phyloP scores from a whole-genome alignment of 2,329 filamentous ascomycete species.

The Coleophoma cylindrospora region DNA sequence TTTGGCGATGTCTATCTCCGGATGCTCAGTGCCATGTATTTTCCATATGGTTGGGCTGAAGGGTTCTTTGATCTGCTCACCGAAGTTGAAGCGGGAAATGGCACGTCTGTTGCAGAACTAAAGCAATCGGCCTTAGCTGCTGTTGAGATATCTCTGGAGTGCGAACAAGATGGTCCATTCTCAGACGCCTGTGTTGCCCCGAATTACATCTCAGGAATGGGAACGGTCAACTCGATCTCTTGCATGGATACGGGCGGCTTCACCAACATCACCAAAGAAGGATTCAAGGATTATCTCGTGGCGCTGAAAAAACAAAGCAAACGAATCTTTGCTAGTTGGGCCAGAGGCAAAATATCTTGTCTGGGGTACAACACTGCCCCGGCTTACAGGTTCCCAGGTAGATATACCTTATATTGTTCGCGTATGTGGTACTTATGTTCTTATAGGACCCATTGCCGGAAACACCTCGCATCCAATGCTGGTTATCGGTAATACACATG shows the following conservation, averaged over 20 bases:
- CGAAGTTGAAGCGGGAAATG: conserved; percentile 29
- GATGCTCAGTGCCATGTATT: conserved; percentile 6
- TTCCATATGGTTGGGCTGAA: conserved; percentile 1
- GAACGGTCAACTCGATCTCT: background rate
- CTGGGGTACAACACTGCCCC: conserved; percentile 22
- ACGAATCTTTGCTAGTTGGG: conserved; percentile 6
- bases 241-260: conserved; percentile 1
- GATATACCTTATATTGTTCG: too few species aligned
- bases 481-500: conserved; percentile 27
- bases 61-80: conserved; percentile 4
- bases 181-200: conserved; percentile 1
- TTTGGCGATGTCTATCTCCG: conserved; percentile 15
- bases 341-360: conserved; percentile 24
- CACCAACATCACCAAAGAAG: conserved; percentile 1
- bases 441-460: conserved; percentile 20
- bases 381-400: conserved; percentile 10
- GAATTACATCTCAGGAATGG: conserved; percentile 1
- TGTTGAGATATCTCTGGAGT: background rate
- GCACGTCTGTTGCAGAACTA: conserved; percentile 9
- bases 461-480: conserved; percentile 28
- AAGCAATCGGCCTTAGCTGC: background rate
- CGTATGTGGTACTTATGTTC: background rate
- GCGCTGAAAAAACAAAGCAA: conserved; percentile 6
- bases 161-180: background rate
- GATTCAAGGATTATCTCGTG: background rate